Evolutionary conservation across 345 rosid genomes (phyloP).

Genomic region (Populus nigra): DNA sequence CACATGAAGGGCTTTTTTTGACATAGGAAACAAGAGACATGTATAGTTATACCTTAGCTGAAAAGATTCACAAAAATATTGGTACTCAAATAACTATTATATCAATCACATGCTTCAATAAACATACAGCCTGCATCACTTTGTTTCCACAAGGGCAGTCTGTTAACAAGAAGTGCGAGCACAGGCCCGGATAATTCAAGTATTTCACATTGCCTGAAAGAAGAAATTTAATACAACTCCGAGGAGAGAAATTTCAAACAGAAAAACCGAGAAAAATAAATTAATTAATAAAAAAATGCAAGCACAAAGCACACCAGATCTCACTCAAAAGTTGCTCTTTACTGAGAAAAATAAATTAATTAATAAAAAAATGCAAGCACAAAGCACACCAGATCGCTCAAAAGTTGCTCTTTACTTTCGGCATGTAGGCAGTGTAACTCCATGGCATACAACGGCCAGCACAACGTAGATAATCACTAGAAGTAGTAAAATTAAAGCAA

Average conservation of each 20-base stretch:
- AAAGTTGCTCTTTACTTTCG: conserved; percentile 38
- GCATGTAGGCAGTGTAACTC: conserved; percentile 70
- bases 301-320: conserved; percentile 12
- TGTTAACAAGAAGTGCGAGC: background rate
- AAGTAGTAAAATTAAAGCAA: conserved; percentile 55
- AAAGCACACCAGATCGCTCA: conserved; percentile 16
- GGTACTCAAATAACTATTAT: background rate
- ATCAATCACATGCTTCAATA: background rate
- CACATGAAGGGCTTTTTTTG: background rate
- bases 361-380: conserved; percentile 1
- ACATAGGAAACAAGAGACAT: background rate
- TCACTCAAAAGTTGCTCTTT: conserved; percentile 25
- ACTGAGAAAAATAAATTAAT: conserved; percentile 20
- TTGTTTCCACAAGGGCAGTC: conserved; percentile 10
- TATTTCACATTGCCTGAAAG: conserved; percentile 19
- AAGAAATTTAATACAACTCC: background rate
- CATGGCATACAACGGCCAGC: conserved; percentile 78
- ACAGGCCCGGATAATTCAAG: background rate
- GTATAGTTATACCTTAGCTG: background rate
- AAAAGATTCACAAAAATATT: background rate
- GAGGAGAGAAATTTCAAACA: conserved; percentile 2
- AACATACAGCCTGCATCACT: conserved; percentile 13
- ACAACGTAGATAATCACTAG: conserved; percentile 63
- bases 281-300: background rate
- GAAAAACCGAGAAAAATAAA: conserved; percentile 7